Evolutionary conservation across 1,284 basidiomycete species (phyloP), one percentile per base, ranked within the genome.

Genomic region (Sporisorium exsertum): DNA sequence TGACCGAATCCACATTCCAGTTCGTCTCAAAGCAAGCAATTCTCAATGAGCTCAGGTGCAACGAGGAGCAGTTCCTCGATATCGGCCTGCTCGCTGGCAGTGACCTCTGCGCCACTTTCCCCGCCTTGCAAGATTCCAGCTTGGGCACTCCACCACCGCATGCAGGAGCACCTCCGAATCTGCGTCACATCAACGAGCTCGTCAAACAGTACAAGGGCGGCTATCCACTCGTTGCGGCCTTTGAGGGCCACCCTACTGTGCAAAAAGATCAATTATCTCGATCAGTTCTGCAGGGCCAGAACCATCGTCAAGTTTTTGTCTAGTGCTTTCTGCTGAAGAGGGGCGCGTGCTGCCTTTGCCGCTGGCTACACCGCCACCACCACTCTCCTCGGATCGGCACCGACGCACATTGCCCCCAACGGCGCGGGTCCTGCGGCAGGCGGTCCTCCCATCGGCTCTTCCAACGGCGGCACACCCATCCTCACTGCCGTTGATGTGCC

Each of bases 11-110:
- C 37, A 72, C 73, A 16, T 96, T 99, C 87, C 92, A 91, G 16
- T 98, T 90, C 85, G 90, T 92, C 46, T 92, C 93, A 64, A 99
- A 98, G 86, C 89, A 90, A 29, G 87, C 88, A 32, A 89, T 99
- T 71, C 86, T 96, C 65, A 87, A 85, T 51, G 94, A 97, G 79
- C 89, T 98, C 32, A 89, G 88, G 9, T 84, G 97, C 57, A 89
- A 86, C 37, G 91, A 94, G 77, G 95, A 97, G 83, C 95, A 97
- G 85, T 97, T 99, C 87, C 91, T 99, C 75, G 96, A 99, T 86
- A 89, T 95, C 72, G 92, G 91, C 22, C 92, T 99, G 76, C 89
- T 99, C 42, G 91, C 95, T 42, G 97, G 97, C 27, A 96, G 92
- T 77, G 93, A 95, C 42, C 89, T 94, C 79, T 92, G 91, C 8